phyloP scores from a whole-genome alignment of 371 early-diverging fungal genomes.

The Apophysomyces trapeziformis region DNA sequence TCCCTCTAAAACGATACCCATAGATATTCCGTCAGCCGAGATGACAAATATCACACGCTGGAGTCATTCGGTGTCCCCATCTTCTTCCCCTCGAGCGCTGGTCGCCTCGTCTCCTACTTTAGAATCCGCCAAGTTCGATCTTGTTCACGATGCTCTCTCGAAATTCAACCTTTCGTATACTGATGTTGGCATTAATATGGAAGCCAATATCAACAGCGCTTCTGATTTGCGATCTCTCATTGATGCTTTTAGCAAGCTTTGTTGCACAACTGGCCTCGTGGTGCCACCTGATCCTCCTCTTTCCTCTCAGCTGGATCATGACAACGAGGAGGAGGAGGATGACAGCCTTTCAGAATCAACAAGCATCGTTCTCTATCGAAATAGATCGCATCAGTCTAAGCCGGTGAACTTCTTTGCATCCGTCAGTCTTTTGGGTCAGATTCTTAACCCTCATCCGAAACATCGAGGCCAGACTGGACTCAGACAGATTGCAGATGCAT shows the following conservation, averaged over 20 bases:
- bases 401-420: constrained; percentile 48
- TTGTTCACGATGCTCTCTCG: constrained; percentile 20
- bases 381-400: constrained; percentile 36
- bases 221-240: constrained; percentile 32
- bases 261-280: constrained; percentile 10
- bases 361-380: constrained; percentile 35
- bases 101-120: not conserved
- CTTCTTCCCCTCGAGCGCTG: not conserved
- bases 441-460: constrained; percentile 28
- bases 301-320: constrained; percentile 8
- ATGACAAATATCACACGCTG: constrained; percentile 1
- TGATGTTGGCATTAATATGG: constrained; percentile 33
- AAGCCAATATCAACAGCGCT: constrained; percentile 29
- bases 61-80: not conserved
- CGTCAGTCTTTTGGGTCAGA: constrained; percentile 34
- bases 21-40: constrained; percentile 14
- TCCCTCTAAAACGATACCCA: constrained; percentile 10
- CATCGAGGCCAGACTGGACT: constrained; percentile 28
- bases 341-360: not conserved
- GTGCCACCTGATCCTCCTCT: constrained; percentile 10
- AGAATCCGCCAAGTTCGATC: not conserved
- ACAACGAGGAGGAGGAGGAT: constrained; percentile 5
- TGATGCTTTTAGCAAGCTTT: constrained; percentile 31
- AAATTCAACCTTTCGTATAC: constrained; percentile 33
- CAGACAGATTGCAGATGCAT: constrained; percentile 43